Evolutionary conservation across 805 yeast genomes (phyloP).

Genomic region (Candida pseudofarinosa): DNA sequence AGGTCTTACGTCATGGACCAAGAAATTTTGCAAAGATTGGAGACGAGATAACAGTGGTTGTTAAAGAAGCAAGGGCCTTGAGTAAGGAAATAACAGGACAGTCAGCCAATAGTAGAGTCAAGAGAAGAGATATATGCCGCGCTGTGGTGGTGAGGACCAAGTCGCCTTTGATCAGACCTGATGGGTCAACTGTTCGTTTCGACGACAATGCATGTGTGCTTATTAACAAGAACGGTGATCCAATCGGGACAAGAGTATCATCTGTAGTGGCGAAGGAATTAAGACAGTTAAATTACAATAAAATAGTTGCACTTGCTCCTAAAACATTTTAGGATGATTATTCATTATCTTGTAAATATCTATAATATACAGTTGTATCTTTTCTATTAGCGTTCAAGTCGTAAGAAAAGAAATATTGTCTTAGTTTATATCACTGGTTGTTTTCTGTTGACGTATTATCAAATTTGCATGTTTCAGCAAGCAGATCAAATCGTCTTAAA

Average conservation of each 20-base stretch:
- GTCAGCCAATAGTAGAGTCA: slow-evolving; percentile 72
- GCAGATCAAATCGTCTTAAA: neutral
- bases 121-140: slow-evolving; percentile 92
- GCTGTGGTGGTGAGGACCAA: slow-evolving; percentile 94
- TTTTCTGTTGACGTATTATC: too few relatives aligned
- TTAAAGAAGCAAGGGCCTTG: slow-evolving; percentile 82
- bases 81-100: slow-evolving; percentile 70
- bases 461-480: neutral
- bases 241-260: slow-evolving; percentile 88
- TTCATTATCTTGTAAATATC: neutral
- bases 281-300: slow-evolving; percentile 75
- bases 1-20: slow-evolving; percentile 87
- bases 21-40: slow-evolving; percentile 80
- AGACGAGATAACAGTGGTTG: slow-evolving; percentile 90
- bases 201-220: slow-evolving; percentile 98
- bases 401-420: neutral
- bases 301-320: slow-evolving; percentile 89
- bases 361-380: neutral
- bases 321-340: slow-evolving; percentile 33
- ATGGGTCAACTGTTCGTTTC: slow-evolving; percentile 81
- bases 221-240: slow-evolving; percentile 88
- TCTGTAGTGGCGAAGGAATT: slow-evolving; percentile 90
- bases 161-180: slow-evolving; percentile 70
- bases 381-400: neutral
- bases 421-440: neutral